Evolutionary conservation across 768 basidiomycete species (phyloP).

Genomic region (Lactifluus subvellereus): DNA sequence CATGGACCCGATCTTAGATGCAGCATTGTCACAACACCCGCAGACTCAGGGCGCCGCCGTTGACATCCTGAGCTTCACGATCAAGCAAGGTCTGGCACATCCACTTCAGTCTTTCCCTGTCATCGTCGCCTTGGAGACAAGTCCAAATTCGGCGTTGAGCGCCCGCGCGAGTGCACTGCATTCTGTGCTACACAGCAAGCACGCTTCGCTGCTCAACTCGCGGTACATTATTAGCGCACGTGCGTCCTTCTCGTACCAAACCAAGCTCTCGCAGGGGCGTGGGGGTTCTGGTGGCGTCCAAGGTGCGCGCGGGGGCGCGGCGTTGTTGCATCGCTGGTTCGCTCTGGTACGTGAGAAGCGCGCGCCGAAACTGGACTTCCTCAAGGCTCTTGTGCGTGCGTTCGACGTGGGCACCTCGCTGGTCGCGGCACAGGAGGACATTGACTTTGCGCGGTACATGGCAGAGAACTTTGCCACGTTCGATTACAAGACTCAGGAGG

Average conservation of each 20-base stretch:
- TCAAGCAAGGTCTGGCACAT: conserved; percentile 93
- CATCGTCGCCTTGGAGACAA: conserved; percentile 91
- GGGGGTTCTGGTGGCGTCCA: conserved; percentile 33
- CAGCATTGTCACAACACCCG: conserved; percentile 64
- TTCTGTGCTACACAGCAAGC: conserved; percentile 77
- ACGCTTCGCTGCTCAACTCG: conserved; percentile 82
- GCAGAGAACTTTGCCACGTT: conserved; percentile 89
- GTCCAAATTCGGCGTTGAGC: conserved; percentile 51
- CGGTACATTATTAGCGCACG: conserved; percentile 77
- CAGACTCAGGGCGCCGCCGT: conserved; percentile 79
- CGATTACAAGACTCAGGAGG: conserved; percentile 95
- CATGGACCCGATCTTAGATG: conserved; percentile 70
- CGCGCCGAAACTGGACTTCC: conserved; percentile 76
- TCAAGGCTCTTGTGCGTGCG: conserved; percentile 73
- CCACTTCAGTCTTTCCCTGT: conserved; percentile 93
- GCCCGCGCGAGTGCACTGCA: conserved; percentile 78
- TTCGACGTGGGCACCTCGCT: conserved; percentile 67
- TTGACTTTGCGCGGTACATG: conserved; percentile 87
- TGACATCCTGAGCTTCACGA: conserved; percentile 87
- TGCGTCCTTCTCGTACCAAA: conserved; percentile 81
- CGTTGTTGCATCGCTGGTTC: conserved; percentile 88
- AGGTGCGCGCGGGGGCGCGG: conserved; percentile 47
- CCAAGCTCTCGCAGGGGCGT: conserved; percentile 40
- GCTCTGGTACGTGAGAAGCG: conserved; percentile 88
- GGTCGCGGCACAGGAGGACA: conserved; percentile 66